Evolutionary conservation across 257 asterid species (phyloP), one percentile per base, ranked within the genome.

Genomic region (Leptodermis oblonga): DNA sequence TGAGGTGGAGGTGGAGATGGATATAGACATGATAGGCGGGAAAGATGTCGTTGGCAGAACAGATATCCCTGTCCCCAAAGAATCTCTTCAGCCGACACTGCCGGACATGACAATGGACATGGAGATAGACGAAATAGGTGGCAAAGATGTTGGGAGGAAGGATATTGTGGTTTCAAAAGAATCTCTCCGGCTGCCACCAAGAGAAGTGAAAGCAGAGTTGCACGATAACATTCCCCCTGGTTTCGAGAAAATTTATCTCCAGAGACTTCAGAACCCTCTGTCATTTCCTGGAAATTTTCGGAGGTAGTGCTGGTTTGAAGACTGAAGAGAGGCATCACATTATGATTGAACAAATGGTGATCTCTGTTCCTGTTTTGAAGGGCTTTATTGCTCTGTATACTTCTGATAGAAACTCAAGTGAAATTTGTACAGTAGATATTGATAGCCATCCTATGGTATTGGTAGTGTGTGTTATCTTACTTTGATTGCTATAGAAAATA

Each of bases 61-160:
- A 9, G 93, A 91, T 63, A 49, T 77, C 31, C 74, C 45, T 12
- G 73, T 79, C 58, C 36, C 61, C 20, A 71, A 55, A 49, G 36
- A 34, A 41, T 42, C 15, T 30, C 66, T 46, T 4, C 25, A 37
- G 67, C 12, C n/a, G 5, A 45, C 52, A 45, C n/a, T 17, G 52
- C 52, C 52, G n/a, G 52, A 45, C 15, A 45, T 45, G 52, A 12
- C 52, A 45, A 6, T 48, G n/a, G 54, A 48, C 54, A 17, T 48
- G 88, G 90, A 82, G 0, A 81, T 87, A 11, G 88, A 87, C 80
- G 85, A 85, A 92, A 60, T 81, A 0, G 90, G 86, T 33, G 92
- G 89, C 25, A 36, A 62, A 28, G 18, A 36, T 18, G 76, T 84
- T 13, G 92, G 95, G 45, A 73, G 13, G 28, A 2, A 28, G 12